Conservation (phyloP, 2,329 filamentous ascomycete genomes). For the Xylariaceae sp. region DNA sequence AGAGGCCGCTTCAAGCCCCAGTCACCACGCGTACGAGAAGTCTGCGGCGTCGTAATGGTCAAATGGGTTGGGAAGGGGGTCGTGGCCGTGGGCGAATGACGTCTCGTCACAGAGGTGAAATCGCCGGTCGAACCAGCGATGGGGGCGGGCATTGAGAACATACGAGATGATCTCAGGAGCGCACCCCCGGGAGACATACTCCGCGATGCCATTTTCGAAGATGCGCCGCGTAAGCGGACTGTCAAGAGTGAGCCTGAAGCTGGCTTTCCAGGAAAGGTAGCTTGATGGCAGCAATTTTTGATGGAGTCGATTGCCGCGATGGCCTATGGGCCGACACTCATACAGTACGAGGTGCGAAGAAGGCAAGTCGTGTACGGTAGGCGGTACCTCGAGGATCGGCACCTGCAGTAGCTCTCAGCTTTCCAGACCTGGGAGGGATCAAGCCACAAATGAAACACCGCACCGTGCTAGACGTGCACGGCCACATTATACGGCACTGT, state of each 20-base stretch:
- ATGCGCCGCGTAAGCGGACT: conserved; percentile 16
- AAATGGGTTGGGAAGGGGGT: conserved; percentile 74
- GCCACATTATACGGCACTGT: not conserved
- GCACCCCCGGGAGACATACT: conserved; percentile 56
- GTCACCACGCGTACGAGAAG: conserved; percentile 71
- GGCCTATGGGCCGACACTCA: too few species aligned
- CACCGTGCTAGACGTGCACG: not conserved
- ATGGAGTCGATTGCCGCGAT: conserved; percentile 3
- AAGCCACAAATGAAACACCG: not conserved
- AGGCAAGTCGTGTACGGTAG: not conserved
- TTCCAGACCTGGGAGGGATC: not conserved
- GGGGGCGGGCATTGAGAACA: conserved; percentile 80
- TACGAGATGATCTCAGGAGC: conserved; percentile 77
- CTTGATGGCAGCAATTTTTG: conserved; percentile 13
- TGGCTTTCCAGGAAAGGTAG: not conserved
- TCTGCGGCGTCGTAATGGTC: conserved; percentile 69
- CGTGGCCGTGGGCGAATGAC: conserved; percentile 64
- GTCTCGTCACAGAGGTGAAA: conserved; percentile 42
- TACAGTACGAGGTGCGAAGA: not conserved
- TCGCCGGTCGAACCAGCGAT: conserved; percentile 57
- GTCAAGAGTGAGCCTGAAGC: conserved; percentile 5
- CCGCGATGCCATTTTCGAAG: conserved; percentile 26
- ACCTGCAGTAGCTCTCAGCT: too few species aligned
- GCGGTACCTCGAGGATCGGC: not conserved
- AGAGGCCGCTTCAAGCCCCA: conserved; percentile 89